Conservation (phyloP, 257 asterid species). For the Fraxinus pennsylvanica region DNA sequence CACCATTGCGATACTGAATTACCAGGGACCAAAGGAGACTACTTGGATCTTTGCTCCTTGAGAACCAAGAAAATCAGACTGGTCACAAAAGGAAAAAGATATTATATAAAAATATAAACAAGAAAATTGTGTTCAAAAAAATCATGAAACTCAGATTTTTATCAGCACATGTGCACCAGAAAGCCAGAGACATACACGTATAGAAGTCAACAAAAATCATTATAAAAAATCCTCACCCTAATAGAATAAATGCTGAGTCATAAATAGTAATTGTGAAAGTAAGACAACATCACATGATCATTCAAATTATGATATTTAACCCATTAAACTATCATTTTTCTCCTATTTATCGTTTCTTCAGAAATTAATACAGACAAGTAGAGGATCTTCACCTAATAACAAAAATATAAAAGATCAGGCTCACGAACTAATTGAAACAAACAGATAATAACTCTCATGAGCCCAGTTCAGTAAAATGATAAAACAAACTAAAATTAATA, state of each 20-base stretch:
- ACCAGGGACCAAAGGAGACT: conserved; percentile 21
- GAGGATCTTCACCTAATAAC: background rate
- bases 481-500: too few relatives aligned
- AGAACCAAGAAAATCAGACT: conserved; percentile 21
- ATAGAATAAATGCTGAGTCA: too few relatives aligned
- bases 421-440: background rate
- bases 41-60: conserved; percentile 18
- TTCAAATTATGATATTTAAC: background rate
- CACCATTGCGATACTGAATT: conserved; percentile 37
- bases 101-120: background rate
- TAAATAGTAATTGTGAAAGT: background rate
- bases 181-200: background rate
- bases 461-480: background rate
- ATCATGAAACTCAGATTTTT: background rate
- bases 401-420: background rate
- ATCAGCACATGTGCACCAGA: background rate
- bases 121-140: background rate
- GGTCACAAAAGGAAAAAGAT: background rate
- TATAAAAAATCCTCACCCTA: too few relatives aligned
- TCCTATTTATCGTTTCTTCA: background rate
- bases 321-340: background rate
- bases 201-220: background rate
- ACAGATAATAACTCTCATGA: background rate
- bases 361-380: background rate
- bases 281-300: background rate